These are phyloP conservation scores for Jimgerdemannia lactiflua DNA, from an alignment of 192 early-diverging fungal species.

Conservation along the genomic window DNA sequence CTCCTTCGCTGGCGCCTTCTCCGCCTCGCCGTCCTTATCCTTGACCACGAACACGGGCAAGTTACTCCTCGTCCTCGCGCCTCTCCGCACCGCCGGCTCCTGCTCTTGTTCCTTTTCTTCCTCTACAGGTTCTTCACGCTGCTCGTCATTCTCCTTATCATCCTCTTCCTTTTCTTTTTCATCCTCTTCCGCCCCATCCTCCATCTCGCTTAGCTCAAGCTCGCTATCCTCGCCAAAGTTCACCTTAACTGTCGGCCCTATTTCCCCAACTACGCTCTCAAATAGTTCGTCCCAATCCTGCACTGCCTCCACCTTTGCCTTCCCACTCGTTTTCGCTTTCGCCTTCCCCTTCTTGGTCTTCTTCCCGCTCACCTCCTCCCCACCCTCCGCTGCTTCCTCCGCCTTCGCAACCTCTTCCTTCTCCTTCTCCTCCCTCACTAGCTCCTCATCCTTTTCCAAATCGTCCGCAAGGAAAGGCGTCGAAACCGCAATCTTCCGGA, in stretches of 20 bases:
- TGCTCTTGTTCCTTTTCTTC: constrained; percentile 20
- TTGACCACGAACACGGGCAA: constrained; percentile 11
- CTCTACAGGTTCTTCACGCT: constrained; percentile 15
- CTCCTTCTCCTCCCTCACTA: constrained; percentile 29
- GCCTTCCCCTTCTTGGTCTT: constrained; percentile 32
- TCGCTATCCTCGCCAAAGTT: constrained; percentile 45
- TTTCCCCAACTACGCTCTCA: constrained; percentile 74
- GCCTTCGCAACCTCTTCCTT: constrained; percentile 45
- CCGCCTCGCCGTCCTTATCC: background rate
- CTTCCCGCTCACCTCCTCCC: constrained; percentile 44
- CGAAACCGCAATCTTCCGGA: constrained; percentile 89
- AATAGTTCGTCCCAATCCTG: constrained; percentile 90
- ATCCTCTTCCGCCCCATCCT: constrained; percentile 29
- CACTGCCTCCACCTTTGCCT: constrained; percentile 32
- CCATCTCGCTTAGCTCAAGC: constrained; percentile 40
- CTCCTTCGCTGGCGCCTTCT: background rate
- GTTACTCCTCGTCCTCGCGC: background rate
- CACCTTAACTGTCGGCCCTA: constrained; percentile 34
- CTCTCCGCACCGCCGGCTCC: constrained; percentile 11
- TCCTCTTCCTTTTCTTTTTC: constrained; percentile 31
- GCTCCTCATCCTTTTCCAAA: constrained; percentile 61
- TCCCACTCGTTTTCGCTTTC: constrained; percentile 33
- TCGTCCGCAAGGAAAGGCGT: constrained; percentile 85
- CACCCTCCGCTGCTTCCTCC: constrained; percentile 12
- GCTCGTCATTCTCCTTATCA: constrained; percentile 23